Percentiles rank a stretch among this genome's conserved stretches.
Conservation (phyloP, 1,139 yeast species). For the Yamadazyma triangularis region DNA sequence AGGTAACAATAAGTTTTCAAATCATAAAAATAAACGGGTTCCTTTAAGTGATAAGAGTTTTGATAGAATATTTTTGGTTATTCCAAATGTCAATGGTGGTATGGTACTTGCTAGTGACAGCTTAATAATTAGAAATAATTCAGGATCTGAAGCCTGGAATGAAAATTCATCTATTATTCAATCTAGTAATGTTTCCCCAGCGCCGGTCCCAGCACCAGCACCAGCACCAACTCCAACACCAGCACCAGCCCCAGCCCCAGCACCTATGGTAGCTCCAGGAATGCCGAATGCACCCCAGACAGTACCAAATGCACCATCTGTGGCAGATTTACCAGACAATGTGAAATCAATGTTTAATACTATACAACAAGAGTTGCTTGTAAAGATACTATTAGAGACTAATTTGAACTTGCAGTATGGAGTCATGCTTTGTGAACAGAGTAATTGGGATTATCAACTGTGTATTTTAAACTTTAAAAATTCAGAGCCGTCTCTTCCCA, state of each 20-base stretch:
- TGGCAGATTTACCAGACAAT: constrained; percentile 45
- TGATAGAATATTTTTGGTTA: constrained; percentile 78
- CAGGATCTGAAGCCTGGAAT: constrained; percentile 59
- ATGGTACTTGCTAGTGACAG: constrained; percentile 85
- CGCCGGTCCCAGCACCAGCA: constrained; percentile 5
- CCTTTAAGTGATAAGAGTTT: constrained; percentile 68
- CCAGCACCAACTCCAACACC: constrained; percentile 10
- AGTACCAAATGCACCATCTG: constrained; percentile 18
- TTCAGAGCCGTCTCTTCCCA: constrained; percentile 45
- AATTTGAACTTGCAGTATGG: constrained; percentile 75
- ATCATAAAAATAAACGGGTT: constrained; percentile 28
- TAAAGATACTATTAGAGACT: constrained; percentile 67
- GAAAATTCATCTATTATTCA: constrained; percentile 6
- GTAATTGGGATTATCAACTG: constrained; percentile 73
- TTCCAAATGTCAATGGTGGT: constrained; percentile 65
- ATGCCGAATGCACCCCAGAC: no score
- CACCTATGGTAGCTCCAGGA: constrained; percentile 5
- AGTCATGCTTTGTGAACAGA: constrained; percentile 81
- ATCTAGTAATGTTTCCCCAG: constrained; percentile 6
- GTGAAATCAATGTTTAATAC: constrained; percentile 48
- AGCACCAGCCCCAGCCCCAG: constrained; percentile 2
- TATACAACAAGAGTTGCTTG: constrained; percentile 62
- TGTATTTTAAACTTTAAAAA: constrained; percentile 71
- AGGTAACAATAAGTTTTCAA: constrained; percentile 29
- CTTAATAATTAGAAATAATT: constrained; percentile 60